These are phyloP conservation scores for Aspergillus tubingensis DNA, from an alignment of 2,329 filamentous ascomycete species.

Conservation along the genomic window DNA sequence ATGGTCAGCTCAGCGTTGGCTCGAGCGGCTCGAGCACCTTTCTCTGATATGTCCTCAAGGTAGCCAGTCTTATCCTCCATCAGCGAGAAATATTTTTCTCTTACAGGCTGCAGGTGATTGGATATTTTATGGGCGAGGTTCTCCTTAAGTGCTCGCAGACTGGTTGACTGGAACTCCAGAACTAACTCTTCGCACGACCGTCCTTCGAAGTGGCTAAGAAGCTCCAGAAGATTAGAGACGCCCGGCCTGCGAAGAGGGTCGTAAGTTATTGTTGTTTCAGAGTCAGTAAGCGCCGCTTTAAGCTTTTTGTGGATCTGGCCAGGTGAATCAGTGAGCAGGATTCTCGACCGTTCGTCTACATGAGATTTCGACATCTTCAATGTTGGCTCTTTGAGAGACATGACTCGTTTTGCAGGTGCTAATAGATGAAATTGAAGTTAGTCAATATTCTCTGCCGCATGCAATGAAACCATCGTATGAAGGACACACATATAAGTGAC, in stretches of 20 bases:
- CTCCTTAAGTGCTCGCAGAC: slow-evolving; percentile 64
- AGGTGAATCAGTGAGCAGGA: slow-evolving; percentile 74
- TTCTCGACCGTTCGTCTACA: slow-evolving; percentile 69
- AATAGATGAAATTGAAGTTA: slow-evolving; percentile 1
- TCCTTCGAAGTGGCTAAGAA: slow-evolving; percentile 70
- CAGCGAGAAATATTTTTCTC: slow-evolving; percentile 38
- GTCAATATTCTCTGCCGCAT: not conserved
- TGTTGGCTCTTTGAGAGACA: slow-evolving; percentile 78
- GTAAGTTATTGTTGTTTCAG: slow-evolving; percentile 66
- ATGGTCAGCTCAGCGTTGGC: slow-evolving; percentile 37
- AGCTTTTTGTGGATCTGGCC: slow-evolving; percentile 70
- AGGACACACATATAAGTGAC: slow-evolving; percentile 67
- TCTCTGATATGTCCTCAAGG: slow-evolving; percentile 33
- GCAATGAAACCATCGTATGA: not conserved
- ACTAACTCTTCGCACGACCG: slow-evolving; percentile 50
- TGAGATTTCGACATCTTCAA: slow-evolving; percentile 96
- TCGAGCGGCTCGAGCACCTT: slow-evolving; percentile 34
- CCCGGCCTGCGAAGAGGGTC: slow-evolving; percentile 71
- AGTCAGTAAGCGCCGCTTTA: slow-evolving; percentile 75
- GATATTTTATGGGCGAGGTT: slow-evolving; percentile 55
- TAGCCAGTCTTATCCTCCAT: slow-evolving; percentile 30
- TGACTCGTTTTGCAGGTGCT: slow-evolving; percentile 82
- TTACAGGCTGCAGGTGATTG: slow-evolving; percentile 32
- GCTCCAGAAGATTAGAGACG: slow-evolving; percentile 81
- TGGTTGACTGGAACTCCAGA: slow-evolving; percentile 45